A percentile compares a stretch with the other conserved stretches of the same genome.
Evolutionary conservation across 495 filamentous ascomycete genomes (phyloP).

Genomic region (Clohesyomyces aquaticus): DNA sequence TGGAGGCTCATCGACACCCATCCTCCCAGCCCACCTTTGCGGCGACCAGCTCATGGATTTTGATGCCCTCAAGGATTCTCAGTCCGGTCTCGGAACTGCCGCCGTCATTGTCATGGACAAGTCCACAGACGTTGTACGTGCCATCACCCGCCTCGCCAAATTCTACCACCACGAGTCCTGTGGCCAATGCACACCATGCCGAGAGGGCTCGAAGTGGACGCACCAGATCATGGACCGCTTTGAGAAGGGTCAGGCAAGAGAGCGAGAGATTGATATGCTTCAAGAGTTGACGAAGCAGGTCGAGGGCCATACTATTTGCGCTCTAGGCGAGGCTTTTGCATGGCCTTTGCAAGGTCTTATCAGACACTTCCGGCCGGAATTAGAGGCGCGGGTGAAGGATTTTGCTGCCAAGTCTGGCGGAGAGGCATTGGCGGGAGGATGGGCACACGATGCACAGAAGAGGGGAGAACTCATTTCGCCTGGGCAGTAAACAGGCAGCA

Average conservation of each 20-base stretch:
- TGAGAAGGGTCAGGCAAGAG: slow-evolving; percentile 83
- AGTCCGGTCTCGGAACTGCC: slow-evolving; percentile 95
- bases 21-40: slow-evolving; percentile 83
- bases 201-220: slow-evolving; percentile 97
- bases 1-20: slow-evolving; percentile 93
- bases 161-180: slow-evolving; percentile 99
- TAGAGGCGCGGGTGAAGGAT: slow-evolving; percentile 83
- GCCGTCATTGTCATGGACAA: slow-evolving; percentile 99
- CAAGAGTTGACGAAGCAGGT: slow-evolving; percentile 99
- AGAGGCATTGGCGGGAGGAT: slow-evolving; percentile 80
- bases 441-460: slow-evolving; percentile 73
- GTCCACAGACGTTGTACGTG: slow-evolving; percentile 90
- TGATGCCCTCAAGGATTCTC: slow-evolving; percentile 95
- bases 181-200: slow-evolving; percentile 97
- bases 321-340: slow-evolving; percentile 95
- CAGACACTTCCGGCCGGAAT: slow-evolving; percentile 93
- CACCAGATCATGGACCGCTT: slow-evolving; percentile 98
- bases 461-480: slow-evolving; percentile 86
- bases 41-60: slow-evolving; percentile 99
- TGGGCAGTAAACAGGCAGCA: slow-evolving; percentile 58
- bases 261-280: slow-evolving; percentile 97
- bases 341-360: slow-evolving; percentile 99
- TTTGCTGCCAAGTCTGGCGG: slow-evolving; percentile 71
- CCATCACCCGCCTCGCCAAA: slow-evolving; percentile 86
- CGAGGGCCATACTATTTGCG: slow-evolving; percentile 98